phyloP scores from a whole-genome alignment of 805 yeast genomes.

The Kodamaea laetipori region DNA sequence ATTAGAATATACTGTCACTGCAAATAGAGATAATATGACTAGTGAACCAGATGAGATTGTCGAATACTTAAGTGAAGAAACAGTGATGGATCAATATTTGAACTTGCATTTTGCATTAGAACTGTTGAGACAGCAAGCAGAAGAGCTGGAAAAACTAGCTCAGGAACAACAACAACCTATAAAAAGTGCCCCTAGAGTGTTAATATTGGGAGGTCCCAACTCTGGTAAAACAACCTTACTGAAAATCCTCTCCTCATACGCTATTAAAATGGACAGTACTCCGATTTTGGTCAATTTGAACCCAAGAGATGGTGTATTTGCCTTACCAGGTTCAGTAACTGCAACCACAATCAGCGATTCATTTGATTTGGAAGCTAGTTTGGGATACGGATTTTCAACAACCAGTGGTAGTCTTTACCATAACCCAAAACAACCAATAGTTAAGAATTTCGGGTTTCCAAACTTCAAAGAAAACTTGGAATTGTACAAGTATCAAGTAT shows the following conservation, averaged over 20 bases:
- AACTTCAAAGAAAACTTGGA: constrained; percentile 56
- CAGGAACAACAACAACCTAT: constrained; percentile 19
- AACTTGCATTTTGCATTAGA: constrained; percentile 80
- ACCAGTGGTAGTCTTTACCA: constrained; percentile 71
- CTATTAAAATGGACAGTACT: constrained; percentile 62
- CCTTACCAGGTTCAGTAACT: constrained; percentile 80
- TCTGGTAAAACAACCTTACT: constrained; percentile 80
- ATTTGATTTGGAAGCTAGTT: constrained; percentile 68
- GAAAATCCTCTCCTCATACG: constrained; percentile 72
- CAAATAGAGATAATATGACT: constrained; percentile 29
- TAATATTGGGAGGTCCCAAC: constrained; percentile 70
- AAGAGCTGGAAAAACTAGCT: constrained; percentile 16
- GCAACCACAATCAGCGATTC: constrained; percentile 84
- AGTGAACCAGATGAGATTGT: constrained; percentile 43
- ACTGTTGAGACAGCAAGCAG: constrained; percentile 36
- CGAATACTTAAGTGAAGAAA: constrained; percentile 72
- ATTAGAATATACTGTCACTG: constrained; percentile 46
- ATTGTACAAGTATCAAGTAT: constrained; percentile 51
- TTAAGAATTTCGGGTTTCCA: constrained; percentile 75
- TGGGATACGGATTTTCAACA: constrained; percentile 77
- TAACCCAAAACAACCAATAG: constrained; percentile 90
- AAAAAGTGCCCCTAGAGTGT: constrained; percentile 51
- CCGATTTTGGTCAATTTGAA: constrained; percentile 82
- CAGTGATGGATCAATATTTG: constrained; percentile 61
- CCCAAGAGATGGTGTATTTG: constrained; percentile 68